These are phyloP conservation scores for Aspergillus avenaceus DNA, from an alignment of 495 filamentous ascomycete species.

Conservation along the genomic window DNA sequence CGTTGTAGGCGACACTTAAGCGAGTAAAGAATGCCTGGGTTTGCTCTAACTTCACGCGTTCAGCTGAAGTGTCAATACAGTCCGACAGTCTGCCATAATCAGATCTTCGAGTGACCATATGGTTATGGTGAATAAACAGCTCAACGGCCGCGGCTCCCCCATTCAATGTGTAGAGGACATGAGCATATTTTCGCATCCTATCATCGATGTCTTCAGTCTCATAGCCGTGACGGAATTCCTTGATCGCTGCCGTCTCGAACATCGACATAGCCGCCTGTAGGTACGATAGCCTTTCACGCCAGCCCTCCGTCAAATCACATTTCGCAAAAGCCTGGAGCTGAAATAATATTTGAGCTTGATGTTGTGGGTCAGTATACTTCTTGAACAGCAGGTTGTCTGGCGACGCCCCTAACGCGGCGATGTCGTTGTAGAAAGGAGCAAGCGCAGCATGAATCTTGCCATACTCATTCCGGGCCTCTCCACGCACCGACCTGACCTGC, in stretches of 20 bases:
- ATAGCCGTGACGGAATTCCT: slow-evolving; percentile 89
- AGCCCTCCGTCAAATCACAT: slow-evolving; percentile 75
- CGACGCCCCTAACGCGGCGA: slow-evolving; percentile 66
- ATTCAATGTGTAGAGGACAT: slow-evolving; percentile 78
- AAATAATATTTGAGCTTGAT: slow-evolving; percentile 82
- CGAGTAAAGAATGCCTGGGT: slow-evolving; percentile 77
- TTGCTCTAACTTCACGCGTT: slow-evolving; percentile 64
- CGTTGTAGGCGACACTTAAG: slow-evolving; percentile 69
- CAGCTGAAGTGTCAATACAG: slow-evolving; percentile 64
- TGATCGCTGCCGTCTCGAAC: slow-evolving; percentile 85
- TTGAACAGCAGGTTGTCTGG: slow-evolving; percentile 80
- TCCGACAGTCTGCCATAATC: slow-evolving; percentile 74
- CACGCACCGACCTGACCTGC: slow-evolving; percentile 71
- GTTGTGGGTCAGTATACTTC: slow-evolving; percentile 78
- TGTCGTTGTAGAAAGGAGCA: slow-evolving; percentile 82
- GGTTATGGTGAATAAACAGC: slow-evolving; percentile 81
- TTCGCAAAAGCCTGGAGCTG: slow-evolving; percentile 74
- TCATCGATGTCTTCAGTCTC: slow-evolving; percentile 88
- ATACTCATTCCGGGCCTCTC: slow-evolving; percentile 84
- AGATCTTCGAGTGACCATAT: slow-evolving; percentile 69
- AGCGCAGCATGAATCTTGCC: slow-evolving; percentile 85
- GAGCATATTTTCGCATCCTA: slow-evolving; percentile 81
- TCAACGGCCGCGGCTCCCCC: slow-evolving; percentile 75
- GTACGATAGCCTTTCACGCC: slow-evolving; percentile 62
- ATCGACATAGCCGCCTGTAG: slow-evolving; percentile 70